phyloP scores from a whole-genome alignment of 129 eudicot genomes.

The Gnaphalium uliginosum region DNA sequence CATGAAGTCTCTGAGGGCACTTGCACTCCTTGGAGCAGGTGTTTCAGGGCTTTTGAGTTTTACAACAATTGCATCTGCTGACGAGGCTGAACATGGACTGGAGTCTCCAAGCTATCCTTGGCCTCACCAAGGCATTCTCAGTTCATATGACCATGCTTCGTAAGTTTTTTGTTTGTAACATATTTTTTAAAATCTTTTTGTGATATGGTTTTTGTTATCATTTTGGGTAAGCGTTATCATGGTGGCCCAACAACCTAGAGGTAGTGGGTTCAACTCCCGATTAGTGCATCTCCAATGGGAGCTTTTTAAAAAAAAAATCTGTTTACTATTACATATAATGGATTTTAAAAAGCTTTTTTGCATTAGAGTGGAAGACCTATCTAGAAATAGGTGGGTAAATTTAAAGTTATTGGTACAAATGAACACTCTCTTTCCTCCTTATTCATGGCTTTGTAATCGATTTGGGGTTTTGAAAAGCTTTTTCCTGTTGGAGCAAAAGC shows the following conservation, averaged over 20 bases:
- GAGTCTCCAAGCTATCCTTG: constrained; percentile 84
- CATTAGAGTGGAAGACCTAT: not conserved
- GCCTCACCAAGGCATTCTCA: constrained; percentile 93
- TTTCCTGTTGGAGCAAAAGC: too few relatives aligned
- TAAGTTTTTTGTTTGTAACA: constrained; percentile 33
- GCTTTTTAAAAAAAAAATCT: too few relatives aligned
- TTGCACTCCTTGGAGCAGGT: constrained; percentile 89
- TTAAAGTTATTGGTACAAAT: not conserved
- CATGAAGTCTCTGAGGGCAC: constrained; percentile 59
- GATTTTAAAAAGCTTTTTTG: not conserved
- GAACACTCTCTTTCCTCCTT: not conserved
- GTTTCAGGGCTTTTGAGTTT: constrained; percentile 74
- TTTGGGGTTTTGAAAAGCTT: too few relatives aligned
- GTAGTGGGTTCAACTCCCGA: not conserved
- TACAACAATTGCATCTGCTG: constrained; percentile 71
- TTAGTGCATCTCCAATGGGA: not conserved
- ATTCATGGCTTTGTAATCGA: too few relatives aligned
- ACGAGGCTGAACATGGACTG: constrained; percentile 96
- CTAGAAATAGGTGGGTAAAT: not conserved
- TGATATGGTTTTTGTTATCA: not conserved
- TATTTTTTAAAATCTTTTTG: not conserved
- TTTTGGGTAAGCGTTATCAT: not conserved
- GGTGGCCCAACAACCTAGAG: not conserved
- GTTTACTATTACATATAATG: not conserved
- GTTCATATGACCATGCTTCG: constrained; percentile 93